Conservation (phyloP, 768 basidiomycete species). For the Lyophyllum shimeji region DNA sequence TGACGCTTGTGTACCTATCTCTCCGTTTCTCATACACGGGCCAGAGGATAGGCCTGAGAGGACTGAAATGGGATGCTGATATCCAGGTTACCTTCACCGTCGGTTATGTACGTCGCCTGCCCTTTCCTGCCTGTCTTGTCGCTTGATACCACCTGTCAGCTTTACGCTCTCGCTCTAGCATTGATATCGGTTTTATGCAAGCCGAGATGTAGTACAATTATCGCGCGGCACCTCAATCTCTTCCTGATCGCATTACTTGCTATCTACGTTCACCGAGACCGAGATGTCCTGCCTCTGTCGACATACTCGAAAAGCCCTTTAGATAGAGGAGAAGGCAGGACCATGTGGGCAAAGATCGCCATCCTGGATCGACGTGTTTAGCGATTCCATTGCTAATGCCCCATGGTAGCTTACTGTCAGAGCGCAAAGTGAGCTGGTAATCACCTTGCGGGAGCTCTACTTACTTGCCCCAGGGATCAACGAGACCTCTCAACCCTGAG, state of each 20-base stretch:
- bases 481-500: constrained; percentile 36
- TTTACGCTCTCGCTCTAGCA: neutral
- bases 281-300: constrained; percentile 58
- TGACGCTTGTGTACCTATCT: neutral
- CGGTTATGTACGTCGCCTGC: neutral
- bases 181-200: neutral
- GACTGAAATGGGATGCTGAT: neutral
- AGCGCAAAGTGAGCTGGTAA: neutral
- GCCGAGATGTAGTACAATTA: constrained; percentile 23
- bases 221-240: constrained; percentile 24
- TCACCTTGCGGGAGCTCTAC: too few relatives aligned
- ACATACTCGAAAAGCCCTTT: constrained; percentile 43
- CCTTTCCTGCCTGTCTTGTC: neutral
- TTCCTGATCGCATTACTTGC: constrained; percentile 31
- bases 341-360: constrained; percentile 51
- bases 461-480: neutral
- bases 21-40: neutral
- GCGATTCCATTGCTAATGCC: constrained; percentile 54
- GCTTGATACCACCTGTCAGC: neutral
- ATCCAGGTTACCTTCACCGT: neutral
- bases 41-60: neutral
- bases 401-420: constrained; percentile 21
- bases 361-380: constrained; percentile 38
- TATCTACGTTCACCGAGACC: constrained; percentile 54
- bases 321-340: constrained; percentile 41